Conservation (phyloP, 1,284 basidiomycete species). For the Tilletia horrida region DNA sequence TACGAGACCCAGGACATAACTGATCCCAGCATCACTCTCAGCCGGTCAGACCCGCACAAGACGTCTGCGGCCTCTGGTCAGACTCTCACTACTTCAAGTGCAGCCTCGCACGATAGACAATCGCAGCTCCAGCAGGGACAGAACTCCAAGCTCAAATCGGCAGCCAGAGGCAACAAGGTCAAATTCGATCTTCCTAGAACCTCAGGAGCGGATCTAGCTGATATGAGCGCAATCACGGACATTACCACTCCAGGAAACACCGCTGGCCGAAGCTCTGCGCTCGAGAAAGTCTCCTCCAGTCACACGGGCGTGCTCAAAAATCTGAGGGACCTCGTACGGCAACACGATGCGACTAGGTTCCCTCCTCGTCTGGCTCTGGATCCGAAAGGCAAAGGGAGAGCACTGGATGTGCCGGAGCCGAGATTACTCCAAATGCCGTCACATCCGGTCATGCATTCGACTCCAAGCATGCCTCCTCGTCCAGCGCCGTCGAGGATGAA, state of each 20-base stretch:
- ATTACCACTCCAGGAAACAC: constrained; percentile 3
- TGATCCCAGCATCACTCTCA: constrained; percentile 3
- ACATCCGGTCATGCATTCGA: not conserved
- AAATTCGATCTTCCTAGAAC: not conserved
- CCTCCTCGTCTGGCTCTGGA: not conserved
- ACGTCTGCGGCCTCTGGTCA: not conserved
- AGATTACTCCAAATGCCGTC: not conserved
- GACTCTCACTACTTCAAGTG: not conserved
- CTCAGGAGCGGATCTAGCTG: not conserved
- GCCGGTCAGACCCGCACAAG: not conserved
- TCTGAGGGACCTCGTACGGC: no score
- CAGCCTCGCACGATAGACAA: no score
- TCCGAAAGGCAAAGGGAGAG: not conserved
- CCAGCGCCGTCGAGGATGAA: not conserved
- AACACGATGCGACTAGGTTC: not conserved
- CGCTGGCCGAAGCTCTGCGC: not conserved
- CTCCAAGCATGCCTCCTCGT: not conserved
- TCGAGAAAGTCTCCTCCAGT: not conserved
- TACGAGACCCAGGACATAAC: not conserved
- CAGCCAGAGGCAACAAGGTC: not conserved
- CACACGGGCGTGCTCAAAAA: no score
- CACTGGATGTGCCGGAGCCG: not conserved
- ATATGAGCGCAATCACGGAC: not conserved
- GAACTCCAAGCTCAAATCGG: not conserved
- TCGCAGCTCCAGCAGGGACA: not conserved